Evolutionary conservation across 441 rosid genomes (phyloP).

Genomic region (Isatis lusitanica): DNA sequence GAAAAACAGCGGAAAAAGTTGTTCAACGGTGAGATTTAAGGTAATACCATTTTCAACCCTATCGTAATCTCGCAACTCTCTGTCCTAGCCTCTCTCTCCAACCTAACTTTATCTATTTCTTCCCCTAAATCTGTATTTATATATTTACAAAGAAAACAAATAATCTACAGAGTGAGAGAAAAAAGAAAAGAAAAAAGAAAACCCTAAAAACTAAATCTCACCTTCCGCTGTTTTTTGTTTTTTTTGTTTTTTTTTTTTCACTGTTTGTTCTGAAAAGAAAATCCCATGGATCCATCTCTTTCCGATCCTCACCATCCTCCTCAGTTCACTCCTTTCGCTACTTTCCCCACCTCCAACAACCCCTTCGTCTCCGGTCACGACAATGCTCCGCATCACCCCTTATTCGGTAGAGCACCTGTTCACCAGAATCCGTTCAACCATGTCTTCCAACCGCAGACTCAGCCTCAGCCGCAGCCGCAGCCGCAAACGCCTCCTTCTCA

Average conservation of each 20-base stretch:
- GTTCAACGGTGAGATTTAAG: constrained; percentile 22
- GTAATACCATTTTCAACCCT: background rate
- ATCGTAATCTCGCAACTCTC: constrained; percentile 3
- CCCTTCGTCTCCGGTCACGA: background rate
- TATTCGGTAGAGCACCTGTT: background rate
- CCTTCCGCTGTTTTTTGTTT: background rate
- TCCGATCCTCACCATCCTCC: constrained; percentile 32
- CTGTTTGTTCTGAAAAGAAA: constrained; percentile 2
- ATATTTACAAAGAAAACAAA: background rate
- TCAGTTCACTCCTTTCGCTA: background rate
- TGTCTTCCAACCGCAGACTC: constrained; percentile 18
- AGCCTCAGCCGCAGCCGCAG: background rate
- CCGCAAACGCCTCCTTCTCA: constrained; percentile 25
- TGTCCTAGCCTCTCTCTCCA: background rate
- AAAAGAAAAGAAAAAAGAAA: background rate
- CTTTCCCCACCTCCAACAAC: constrained; percentile 18
- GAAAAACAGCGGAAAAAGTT: background rate
- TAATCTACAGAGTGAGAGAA: background rate
- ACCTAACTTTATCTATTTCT: constrained; percentile 24
- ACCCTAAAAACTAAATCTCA: constrained; percentile 21
- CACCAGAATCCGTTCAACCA: background rate
- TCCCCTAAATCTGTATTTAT: background rate
- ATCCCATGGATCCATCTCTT: constrained; percentile 38
- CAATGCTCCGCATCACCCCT: background rate
- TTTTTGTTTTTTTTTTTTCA: background rate